Evolutionary conservation across 139 green algal species (phyloP), one percentile per base, ranked within the genome.

Genomic region (Asterochloris sp.): DNA sequence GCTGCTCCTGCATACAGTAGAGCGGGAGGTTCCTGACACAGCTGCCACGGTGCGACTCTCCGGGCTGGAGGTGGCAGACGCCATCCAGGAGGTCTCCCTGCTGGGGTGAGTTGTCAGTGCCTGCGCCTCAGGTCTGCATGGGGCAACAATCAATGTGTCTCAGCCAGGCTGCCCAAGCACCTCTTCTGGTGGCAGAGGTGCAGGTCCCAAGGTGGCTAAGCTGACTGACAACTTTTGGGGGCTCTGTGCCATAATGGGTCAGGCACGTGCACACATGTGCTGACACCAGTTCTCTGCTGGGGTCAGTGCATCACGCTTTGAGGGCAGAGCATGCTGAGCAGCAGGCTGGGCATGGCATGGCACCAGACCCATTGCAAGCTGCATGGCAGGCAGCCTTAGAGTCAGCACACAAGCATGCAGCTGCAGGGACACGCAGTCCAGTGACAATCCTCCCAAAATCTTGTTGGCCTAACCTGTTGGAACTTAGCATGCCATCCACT

Each of bases 41-140:
- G 77, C 77, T 61, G 77, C 77, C 27, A 62, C 63, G 13, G 26
- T 81, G 62, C 47, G 77, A 14, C 77, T 81, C 62, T 81, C 77
- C 19, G 69, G 77, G 61, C 47, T 81, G 77, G 77, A 81, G 23
- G 15, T 81, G 12, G 68, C 77, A 63, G 77, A 81, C 74, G 77
- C 77, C 13, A 81, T 81, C 0, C 61, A 81, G 63, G 62, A 81
- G 61, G 77, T 81, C 0, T 29, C 77, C 24, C 77, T 81, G 16
- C 77, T 81, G 14, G 54, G 77, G 77, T 81, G 54, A 47, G 19
- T 21, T 62, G 28, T 66, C 2, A 10, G 64, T 19, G 74, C 64
- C 62, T 23, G 29, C 11, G 61, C 12, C 27, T 28, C 23, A 12
- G 61, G 11, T 13, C 9, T 78, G 74, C 74, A 64, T 13, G 17